Base-by-base conservation (phyloP, 2,329 filamentous ascomycete genomes). In the Penicillium polonicum region DNA sequence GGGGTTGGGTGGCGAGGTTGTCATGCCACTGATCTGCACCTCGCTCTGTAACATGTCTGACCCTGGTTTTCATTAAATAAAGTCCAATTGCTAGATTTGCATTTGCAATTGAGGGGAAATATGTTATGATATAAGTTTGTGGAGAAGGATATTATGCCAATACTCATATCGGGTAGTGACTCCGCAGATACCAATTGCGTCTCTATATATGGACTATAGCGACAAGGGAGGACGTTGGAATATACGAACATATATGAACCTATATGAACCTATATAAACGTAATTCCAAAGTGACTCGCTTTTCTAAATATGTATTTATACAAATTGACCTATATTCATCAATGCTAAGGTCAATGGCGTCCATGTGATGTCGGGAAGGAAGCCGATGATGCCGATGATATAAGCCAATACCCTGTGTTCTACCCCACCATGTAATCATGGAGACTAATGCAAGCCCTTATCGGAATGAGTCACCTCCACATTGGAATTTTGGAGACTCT, bases 1-100 rank as follows among this genome's bases (percentile, higher is more conserved):
- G 41, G 21, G 31, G 25, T 27, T 17, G 45, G n/a, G 52, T 55
- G 52, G 45, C 38, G 52, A 29, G 38, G 27, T 29, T 21, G 31
- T 55, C 52, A 55, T 50, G 46, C 52, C 52, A 55, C 44, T n/a
- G 31, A 49, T 49, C 46, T 38, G 36, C 45, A 15, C 29, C 19
- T 45, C 43, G 17, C 2, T 44, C 17, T 23, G 5, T 13, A 33
- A 15, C 27, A 29, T 45, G n/a, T 27, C 23, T 10, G 21, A 9
- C 8, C 23, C 9, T 33, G 12, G 5, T 5, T 27, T 44, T n/a
- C 15, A n/a, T 27, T 27, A 2, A 25, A 42, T 7, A 15, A 19
- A 5, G 17, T 19, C 6, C 17, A 19, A 8, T 19, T 19, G 1
- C 43, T 8, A 13, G 1, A 31, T 31, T n/a, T 23, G 23, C 23